phyloP scores from a whole-genome alignment of 306 rosid genomes.

The Prunus davidiana region DNA sequence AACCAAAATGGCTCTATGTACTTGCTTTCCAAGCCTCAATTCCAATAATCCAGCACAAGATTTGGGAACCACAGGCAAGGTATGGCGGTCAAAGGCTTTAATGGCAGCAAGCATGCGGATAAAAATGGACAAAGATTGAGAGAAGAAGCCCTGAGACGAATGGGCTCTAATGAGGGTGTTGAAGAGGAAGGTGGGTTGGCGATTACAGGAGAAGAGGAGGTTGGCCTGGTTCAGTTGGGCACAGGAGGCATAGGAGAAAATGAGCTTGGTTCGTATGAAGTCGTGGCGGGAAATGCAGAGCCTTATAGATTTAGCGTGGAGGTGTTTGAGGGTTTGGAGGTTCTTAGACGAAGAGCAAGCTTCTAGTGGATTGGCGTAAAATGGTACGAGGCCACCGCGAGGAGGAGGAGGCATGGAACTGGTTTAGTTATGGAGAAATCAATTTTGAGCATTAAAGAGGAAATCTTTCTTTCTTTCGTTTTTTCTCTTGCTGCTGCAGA shows the following conservation, averaged over 20 bases:
- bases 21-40: constrained; percentile 45
- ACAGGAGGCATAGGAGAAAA: constrained; percentile 56
- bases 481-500: too few relatives aligned
- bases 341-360: constrained; percentile 38
- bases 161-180: constrained; percentile 63
- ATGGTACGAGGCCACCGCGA: constrained; percentile 8
- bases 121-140: constrained; percentile 51
- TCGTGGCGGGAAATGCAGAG: constrained; percentile 40
- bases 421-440: too few relatives aligned
- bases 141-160: constrained; percentile 42
- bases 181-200: constrained; percentile 61
- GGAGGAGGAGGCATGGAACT: constrained; percentile 17
- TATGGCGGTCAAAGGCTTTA: constrained; percentile 45
- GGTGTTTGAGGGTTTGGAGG: constrained; percentile 35
- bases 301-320: constrained; percentile 44
- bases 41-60: constrained; percentile 53
- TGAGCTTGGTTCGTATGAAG: constrained; percentile 58
- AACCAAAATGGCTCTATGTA: constrained; percentile 50
- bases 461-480: too few relatives aligned
- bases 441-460: too few relatives aligned
- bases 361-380: constrained; percentile 46
- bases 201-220: constrained; percentile 48
- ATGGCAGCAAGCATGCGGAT: constrained; percentile 31
- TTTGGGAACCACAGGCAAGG: constrained; percentile 53
- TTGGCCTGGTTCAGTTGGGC: constrained; percentile 46